A percentile compares a stretch with the other conserved stretches of the same genome.
phyloP scores from a whole-genome alignment of 257 asterid genomes.

The Capsicum baccatum region DNA sequence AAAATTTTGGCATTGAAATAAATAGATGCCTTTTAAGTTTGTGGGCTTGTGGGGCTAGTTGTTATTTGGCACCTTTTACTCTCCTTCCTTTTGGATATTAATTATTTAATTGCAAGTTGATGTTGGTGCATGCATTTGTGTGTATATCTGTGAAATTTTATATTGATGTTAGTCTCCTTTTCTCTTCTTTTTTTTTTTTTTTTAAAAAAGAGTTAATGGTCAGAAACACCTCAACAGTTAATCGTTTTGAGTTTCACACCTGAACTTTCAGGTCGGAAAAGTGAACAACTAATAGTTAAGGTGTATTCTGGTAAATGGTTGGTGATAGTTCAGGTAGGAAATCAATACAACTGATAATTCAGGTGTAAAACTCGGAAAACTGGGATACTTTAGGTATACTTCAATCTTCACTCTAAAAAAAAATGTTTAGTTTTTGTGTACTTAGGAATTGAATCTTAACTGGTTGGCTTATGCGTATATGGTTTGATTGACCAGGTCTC shows the following conservation, averaged over 20 bases:
- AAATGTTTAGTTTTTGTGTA: background rate
- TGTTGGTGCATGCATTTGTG: conserved; percentile 28
- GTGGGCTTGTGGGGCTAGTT: conserved; percentile 24
- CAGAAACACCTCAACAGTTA: too few species aligned
- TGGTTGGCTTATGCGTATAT: conserved; percentile 29
- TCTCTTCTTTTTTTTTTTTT: too few species aligned
- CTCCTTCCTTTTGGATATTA: background rate
- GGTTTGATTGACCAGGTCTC: conserved; percentile 31
- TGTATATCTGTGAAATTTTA: background rate
- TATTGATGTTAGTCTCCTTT: conserved; percentile 9
- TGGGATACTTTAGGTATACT: too few species aligned
- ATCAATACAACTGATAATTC: too few species aligned
- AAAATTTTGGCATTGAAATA: background rate
- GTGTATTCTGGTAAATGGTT: too few species aligned
- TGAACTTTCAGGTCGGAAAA: too few species aligned
- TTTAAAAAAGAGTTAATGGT: too few species aligned
- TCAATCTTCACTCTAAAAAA: too few species aligned
- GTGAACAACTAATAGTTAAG: too few species aligned
- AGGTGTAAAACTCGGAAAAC: too few species aligned
- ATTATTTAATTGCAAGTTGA: conserved; percentile 15
- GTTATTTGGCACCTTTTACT: background rate
- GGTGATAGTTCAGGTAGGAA: too few species aligned
- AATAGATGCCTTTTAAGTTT: conserved; percentile 14
- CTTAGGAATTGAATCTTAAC: conserved; percentile 10
- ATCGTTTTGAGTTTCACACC: too few species aligned